phyloP scores from a whole-genome alignment of 73 alveolate species.

The Diophrys sp. region DNA sequence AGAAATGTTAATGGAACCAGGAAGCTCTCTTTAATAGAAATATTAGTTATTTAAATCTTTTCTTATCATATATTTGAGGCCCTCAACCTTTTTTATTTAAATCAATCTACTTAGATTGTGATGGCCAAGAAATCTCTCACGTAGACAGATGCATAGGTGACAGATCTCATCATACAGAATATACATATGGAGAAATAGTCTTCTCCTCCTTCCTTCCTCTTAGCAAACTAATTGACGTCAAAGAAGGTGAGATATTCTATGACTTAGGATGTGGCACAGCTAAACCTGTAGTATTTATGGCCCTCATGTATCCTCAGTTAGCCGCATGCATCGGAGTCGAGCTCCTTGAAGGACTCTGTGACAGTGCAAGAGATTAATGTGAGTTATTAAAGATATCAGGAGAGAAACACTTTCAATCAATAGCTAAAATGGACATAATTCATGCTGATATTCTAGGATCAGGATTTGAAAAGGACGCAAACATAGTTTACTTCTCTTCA shows the following conservation, averaged over 20 bases:
- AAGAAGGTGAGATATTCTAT: constrained; percentile 38
- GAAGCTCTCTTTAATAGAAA: no score
- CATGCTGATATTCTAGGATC: constrained; percentile 34
- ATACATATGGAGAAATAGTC: constrained; percentile 60
- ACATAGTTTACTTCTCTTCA: constrained; percentile 41
- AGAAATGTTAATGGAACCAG: no score
- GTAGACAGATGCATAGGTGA: constrained; percentile 32
- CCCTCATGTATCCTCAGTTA: constrained; percentile 27
- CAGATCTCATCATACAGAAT: constrained; percentile 36
- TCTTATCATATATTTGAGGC: no score
- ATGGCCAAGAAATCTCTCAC: constrained; percentile 6
- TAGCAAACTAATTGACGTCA: constrained; percentile 9
- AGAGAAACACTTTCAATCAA: not conserved
- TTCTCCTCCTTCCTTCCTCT: constrained; percentile 34
- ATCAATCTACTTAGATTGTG: no score
- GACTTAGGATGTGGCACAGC: constrained; percentile 68
- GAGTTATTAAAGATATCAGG: not conserved
- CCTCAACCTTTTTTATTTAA: no score
- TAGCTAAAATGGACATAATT: constrained; percentile 22
- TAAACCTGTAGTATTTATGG: constrained; percentile 28
- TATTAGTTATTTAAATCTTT: no score
- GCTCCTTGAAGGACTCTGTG: constrained; percentile 17
- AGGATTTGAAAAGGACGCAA: constrained; percentile 54
- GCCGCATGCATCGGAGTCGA: constrained; percentile 39
- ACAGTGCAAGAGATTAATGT: constrained; percentile 8